Conservation (phyloP, 2,329 filamentous ascomycete genomes). For the Polytolypa hystricis region DNA sequence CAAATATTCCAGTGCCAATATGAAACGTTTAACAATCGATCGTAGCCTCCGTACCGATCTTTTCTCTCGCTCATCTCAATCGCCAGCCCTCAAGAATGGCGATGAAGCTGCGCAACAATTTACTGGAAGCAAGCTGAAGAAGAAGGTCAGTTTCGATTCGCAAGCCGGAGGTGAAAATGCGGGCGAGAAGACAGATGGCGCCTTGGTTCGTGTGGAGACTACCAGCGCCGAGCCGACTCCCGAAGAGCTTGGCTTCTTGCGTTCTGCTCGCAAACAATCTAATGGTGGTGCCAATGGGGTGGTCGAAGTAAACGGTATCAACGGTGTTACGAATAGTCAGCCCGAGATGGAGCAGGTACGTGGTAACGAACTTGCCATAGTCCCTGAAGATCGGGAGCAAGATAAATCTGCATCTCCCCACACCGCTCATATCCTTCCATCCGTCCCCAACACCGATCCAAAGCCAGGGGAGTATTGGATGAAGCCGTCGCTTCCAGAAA, state of each 20-base stretch:
- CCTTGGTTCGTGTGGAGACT: slow-evolving; percentile 43
- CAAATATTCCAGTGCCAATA: slow-evolving; percentile 55
- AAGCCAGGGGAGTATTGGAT: slow-evolving; percentile 78
- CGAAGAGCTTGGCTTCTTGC: slow-evolving; percentile 50
- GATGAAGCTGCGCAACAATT: slow-evolving; percentile 29
- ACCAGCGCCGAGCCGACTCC: slow-evolving; percentile 43
- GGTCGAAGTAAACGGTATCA: slow-evolving; percentile 21
- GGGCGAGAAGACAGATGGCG: slow-evolving; percentile 30
- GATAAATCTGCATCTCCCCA: slow-evolving; percentile 41
- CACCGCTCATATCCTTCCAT: slow-evolving; percentile 20
- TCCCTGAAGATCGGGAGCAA: slow-evolving; percentile 49
- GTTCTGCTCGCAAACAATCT: slow-evolving; percentile 37
- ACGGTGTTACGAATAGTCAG: slow-evolving; percentile 15
- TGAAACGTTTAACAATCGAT: slow-evolving; percentile 91
- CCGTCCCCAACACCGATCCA: slow-evolving; percentile 32
- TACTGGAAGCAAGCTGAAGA: slow-evolving; percentile 41
- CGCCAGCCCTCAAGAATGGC: slow-evolving; percentile 27
- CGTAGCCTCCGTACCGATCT: slow-evolving; percentile 62
- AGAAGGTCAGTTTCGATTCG: slow-evolving; percentile 86
- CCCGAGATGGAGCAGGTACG: slow-evolving; percentile 62
- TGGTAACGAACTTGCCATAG: slow-evolving; percentile 65
- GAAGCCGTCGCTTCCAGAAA: slow-evolving; percentile 60
- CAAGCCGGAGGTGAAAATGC: slow-evolving; percentile 39
- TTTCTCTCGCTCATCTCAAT: slow-evolving; percentile 36
- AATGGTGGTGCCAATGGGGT: slow-evolving; percentile 36